phyloP scores from a whole-genome alignment of 225 moss, liverwort and hornwort species.

The Lunularia cruciata region DNA sequence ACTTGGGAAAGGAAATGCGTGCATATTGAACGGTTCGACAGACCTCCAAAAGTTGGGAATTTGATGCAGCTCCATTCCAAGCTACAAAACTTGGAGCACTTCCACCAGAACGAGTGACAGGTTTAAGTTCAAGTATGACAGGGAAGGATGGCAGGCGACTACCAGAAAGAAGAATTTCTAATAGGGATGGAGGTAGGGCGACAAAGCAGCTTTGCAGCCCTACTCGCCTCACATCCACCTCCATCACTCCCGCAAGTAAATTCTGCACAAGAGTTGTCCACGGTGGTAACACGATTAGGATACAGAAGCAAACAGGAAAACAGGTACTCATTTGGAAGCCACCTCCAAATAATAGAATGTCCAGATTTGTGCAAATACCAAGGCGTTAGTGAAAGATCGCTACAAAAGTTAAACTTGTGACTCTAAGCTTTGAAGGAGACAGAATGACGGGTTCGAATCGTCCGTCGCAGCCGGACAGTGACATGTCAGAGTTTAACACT shows the following conservation, averaged over 20 bases:
- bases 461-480: too few species aligned
- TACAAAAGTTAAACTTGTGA: too few species aligned
- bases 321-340: too few species aligned
- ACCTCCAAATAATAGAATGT: too few species aligned
- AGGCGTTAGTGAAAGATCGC: too few species aligned
- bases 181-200: constrained; percentile 65
- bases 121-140: constrained; percentile 79
- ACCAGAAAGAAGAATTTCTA: constrained; percentile 69
- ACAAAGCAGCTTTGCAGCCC: constrained; percentile 88
- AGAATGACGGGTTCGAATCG: too few species aligned
- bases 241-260: too few species aligned
- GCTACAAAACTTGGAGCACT: constrained; percentile 66
- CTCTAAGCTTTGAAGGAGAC: too few species aligned
- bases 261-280: not conserved
- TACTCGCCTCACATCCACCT: constrained; percentile 77
- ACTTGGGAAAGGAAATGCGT: not conserved
- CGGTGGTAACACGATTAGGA: too few species aligned
- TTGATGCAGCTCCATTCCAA: constrained; percentile 91
- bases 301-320: too few species aligned
- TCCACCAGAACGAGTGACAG: constrained; percentile 28
- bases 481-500: too few species aligned
- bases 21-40: not conserved
- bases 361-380: too few species aligned
- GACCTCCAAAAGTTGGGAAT: constrained; percentile 76
- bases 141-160: constrained; percentile 65